Conservation (phyloP, 805 yeast genomes). For the Saturnispora hagleri region DNA sequence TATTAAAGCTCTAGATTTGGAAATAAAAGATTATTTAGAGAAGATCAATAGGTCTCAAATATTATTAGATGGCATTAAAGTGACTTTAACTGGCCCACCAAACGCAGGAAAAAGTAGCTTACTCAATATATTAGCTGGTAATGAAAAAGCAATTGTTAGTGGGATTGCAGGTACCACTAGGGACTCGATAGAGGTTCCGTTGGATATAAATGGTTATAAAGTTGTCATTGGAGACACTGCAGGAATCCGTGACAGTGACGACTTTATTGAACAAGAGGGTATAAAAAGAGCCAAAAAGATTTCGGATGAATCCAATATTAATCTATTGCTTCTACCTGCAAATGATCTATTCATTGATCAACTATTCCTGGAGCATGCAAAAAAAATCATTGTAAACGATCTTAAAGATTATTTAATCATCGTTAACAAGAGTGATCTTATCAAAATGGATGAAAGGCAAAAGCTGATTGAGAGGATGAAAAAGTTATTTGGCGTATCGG, state of each 20-base stretch:
- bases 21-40: conserved; percentile 36
- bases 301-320: conserved; percentile 54
- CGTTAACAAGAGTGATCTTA: conserved; percentile 54
- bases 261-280: conserved; percentile 55
- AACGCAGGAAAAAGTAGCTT: conserved; percentile 94
- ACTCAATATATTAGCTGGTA: conserved; percentile 62
- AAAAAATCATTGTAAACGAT: conserved; percentile 15
- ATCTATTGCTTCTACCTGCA: conserved; percentile 52
- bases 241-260: conserved; percentile 53
- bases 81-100: conserved; percentile 81
- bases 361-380: conserved; percentile 34
- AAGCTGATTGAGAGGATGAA: conserved; percentile 16
- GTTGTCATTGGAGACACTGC: conserved; percentile 88
- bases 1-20: conserved; percentile 33
- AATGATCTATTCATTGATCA: conserved; percentile 26
- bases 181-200: conserved; percentile 72
- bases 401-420: conserved; percentile 31
- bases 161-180: conserved; percentile 90
- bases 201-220: conserved; percentile 79
- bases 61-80: conserved; percentile 59
- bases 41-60: conserved; percentile 52
- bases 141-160: conserved; percentile 87
- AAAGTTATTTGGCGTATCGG: conserved; percentile 21
- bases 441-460: conserved; percentile 10
- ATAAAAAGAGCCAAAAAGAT: conserved; percentile 63